Conservation (phyloP, 352 stramenopile species). For the Halophytophthora polymorphica region DNA sequence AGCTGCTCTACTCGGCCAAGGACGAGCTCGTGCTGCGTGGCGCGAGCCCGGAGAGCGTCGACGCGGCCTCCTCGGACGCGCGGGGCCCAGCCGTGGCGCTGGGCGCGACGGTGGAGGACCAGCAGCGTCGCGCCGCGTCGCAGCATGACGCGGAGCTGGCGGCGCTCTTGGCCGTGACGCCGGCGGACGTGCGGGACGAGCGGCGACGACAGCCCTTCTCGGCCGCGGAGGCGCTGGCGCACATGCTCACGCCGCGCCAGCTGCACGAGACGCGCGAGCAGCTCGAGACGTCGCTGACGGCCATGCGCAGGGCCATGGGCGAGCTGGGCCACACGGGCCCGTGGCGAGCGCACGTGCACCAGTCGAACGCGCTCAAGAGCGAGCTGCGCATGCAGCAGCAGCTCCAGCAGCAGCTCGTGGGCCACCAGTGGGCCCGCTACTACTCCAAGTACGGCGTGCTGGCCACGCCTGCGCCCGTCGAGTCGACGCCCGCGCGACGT, state of each 20-base stretch:
- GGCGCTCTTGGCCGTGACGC: slow-evolving; percentile 39
- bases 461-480: not conserved
- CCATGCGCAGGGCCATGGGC: slow-evolving; percentile 54
- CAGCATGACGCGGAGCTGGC: slow-evolving; percentile 28
- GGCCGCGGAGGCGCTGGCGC: slow-evolving; percentile 23
- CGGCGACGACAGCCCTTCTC: slow-evolving; percentile 35
- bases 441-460: slow-evolving; percentile 46
- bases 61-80: slow-evolving; percentile 1
- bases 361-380: slow-evolving; percentile 58
- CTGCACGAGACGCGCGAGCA: slow-evolving; percentile 29
- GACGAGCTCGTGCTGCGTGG: slow-evolving; percentile 32
- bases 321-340: slow-evolving; percentile 50
- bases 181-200: slow-evolving; percentile 38
- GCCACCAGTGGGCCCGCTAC: slow-evolving; percentile 58
- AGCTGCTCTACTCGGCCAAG: slow-evolving; percentile 56
- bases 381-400: slow-evolving; percentile 48
- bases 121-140: slow-evolving; percentile 1
- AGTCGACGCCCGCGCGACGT: not conserved
- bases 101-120: not conserved
- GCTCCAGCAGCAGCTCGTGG: slow-evolving; percentile 55
- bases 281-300: slow-evolving; percentile 43
- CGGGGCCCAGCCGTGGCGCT: not conserved
- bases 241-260: slow-evolving; percentile 24
- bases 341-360: slow-evolving; percentile 61
- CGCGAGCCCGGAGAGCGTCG: slow-evolving; percentile 4